A percentile compares a stretch with the other conserved stretches of the same genome.
These are phyloP conservation scores for Colletotrichum sp. DNA, from an alignment of 2,329 filamentous ascomycete species.

Conservation along the genomic window DNA sequence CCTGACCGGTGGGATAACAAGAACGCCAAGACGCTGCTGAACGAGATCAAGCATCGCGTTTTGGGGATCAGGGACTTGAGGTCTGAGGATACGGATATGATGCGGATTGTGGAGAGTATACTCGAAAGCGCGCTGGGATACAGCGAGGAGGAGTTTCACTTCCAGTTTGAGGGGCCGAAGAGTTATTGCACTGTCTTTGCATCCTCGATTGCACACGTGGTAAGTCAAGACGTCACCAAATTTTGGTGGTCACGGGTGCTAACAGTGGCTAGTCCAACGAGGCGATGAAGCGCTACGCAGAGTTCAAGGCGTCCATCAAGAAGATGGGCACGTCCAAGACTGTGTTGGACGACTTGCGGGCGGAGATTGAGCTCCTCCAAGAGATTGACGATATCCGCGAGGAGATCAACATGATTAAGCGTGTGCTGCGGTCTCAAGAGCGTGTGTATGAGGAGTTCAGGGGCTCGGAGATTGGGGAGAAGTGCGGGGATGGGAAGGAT, in stretches of 20 bases:
- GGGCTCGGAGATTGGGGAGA: neutral
- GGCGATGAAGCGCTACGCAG: conserved; percentile 23
- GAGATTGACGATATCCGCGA: conserved; percentile 21
- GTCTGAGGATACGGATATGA: conserved; percentile 17
- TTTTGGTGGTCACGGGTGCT: neutral
- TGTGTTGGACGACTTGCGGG: conserved; percentile 23
- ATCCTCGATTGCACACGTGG: conserved; percentile 14
- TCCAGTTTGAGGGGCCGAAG: conserved; percentile 22
- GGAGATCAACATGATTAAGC: conserved; percentile 24
- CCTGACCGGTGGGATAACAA: conserved; percentile 25
- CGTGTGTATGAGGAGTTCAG: conserved; percentile 20
- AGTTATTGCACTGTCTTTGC: conserved; percentile 22
- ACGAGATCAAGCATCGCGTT: conserved; percentile 22
- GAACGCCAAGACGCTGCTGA: conserved; percentile 24
- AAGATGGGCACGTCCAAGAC: conserved; percentile 23
- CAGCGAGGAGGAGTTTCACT: conserved; percentile 24
- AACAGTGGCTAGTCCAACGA: conserved; percentile 4
- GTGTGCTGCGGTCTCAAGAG: conserved; percentile 20
- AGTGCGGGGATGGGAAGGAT: neutral
- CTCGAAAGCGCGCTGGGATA: conserved; percentile 13
- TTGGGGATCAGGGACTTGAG: conserved; percentile 6
- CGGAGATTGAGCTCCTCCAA: conserved; percentile 26
- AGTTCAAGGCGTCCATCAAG: conserved; percentile 21
- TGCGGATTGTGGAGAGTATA: conserved; percentile 6
- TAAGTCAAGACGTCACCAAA: neutral